phyloP scores from a whole-genome alignment of 2,329 filamentous ascomycete genomes.

The Helminthosporium solani region DNA sequence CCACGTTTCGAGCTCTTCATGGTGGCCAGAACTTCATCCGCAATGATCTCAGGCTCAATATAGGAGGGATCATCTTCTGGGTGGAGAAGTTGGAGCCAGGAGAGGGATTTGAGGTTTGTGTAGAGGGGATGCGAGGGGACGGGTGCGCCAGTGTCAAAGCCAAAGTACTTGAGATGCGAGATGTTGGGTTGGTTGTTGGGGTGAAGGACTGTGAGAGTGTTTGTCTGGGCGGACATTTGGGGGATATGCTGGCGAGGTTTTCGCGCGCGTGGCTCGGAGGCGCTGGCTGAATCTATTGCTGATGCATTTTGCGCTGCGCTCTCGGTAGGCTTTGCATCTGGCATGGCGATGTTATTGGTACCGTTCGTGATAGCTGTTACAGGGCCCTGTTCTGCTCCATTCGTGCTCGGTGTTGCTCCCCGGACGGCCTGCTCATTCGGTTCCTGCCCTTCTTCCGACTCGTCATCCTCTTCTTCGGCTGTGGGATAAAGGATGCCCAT shows the following conservation, averaged over 20 bases:
- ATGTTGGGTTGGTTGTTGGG: slow-evolving; percentile 84
- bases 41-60: slow-evolving; percentile 61
- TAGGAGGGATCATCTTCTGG: slow-evolving; percentile 76
- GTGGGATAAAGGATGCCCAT: slow-evolving; percentile 74
- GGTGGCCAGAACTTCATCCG: slow-evolving; percentile 61
- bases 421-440: neutral
- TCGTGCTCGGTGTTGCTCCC: slow-evolving; percentile 7
- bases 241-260: slow-evolving; percentile 39
- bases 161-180: slow-evolving; percentile 83
- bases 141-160: slow-evolving; percentile 69
- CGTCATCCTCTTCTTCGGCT: slow-evolving; percentile 32
- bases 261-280: slow-evolving; percentile 25
- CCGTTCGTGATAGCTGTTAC: slow-evolving; percentile 11
- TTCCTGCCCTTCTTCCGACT: slow-evolving; percentile 1
- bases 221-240: slow-evolving; percentile 67
- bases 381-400: neutral
- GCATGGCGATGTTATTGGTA: slow-evolving; percentile 16
- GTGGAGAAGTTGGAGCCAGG: slow-evolving; percentile 86
- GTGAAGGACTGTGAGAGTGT: slow-evolving; percentile 80
- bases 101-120: slow-evolving; percentile 77
- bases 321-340: slow-evolving; percentile 16
- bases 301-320: no score
- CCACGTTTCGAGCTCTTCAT: slow-evolving; percentile 83
- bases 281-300: slow-evolving; percentile 5
- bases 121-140: slow-evolving; percentile 72